These are phyloP conservation scores for Botryotinia convoluta DNA, from an alignment of 2,329 filamentous ascomycete genomes.

Conservation along the genomic window DNA sequence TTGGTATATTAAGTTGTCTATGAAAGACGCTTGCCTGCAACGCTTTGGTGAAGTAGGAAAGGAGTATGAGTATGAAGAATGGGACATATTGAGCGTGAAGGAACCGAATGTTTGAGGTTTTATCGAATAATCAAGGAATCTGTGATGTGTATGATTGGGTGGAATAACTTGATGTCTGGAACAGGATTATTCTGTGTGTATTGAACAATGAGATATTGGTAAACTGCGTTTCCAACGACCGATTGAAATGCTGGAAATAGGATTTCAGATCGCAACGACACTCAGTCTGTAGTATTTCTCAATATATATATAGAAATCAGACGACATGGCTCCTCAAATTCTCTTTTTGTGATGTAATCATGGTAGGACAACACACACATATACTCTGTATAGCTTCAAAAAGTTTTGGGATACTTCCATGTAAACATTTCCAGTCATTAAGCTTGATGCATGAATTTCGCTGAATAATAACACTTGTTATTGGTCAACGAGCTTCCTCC, in stretches of 20 bases:
- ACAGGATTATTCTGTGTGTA: neutral
- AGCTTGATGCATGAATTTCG: neutral
- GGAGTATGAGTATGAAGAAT: neutral
- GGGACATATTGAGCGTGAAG: neutral
- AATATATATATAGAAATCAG: neutral
- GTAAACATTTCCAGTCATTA: neutral
- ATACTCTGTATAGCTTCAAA: neutral
- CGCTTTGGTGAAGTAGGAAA: neutral
- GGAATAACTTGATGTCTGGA: neutral
- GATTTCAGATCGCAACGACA: neutral
- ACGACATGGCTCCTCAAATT: neutral
- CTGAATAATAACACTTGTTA: neutral
- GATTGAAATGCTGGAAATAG: neutral
- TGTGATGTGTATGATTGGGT: neutral
- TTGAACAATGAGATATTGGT: neutral
- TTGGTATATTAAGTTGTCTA: constrained; percentile 8
- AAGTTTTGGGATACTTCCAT: neutral
- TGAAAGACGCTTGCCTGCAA: neutral
- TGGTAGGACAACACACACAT: neutral
- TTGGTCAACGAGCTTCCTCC: neutral
- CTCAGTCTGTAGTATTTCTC: neutral
- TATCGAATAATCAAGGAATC: too few species aligned
- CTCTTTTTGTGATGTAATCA: neutral
- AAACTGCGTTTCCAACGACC: neutral
- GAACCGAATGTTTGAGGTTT: too few species aligned